Conservation (phyloP, 805 yeast genomes). For the Myxozyma neotropica region DNA sequence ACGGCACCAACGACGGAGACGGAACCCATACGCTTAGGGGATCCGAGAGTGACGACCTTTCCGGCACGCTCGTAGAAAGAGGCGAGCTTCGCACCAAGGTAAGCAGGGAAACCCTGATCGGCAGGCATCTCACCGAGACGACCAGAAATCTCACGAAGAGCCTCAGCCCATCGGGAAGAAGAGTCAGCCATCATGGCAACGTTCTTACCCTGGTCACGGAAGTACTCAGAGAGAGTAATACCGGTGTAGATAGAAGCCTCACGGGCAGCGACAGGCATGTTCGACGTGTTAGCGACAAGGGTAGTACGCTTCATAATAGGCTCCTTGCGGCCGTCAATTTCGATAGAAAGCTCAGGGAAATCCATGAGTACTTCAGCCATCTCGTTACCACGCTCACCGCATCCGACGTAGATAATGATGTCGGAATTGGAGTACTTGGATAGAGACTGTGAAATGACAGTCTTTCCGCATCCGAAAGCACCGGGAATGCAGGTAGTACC, state of each 20-base stretch:
- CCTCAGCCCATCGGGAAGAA: constrained; percentile 99
- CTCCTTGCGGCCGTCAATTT: constrained; percentile 88
- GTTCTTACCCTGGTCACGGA: constrained; percentile 99
- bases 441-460: constrained; percentile 95
- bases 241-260: constrained; percentile 99
- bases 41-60: constrained; percentile 90
- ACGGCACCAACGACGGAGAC: constrained; percentile 99
- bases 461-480: constrained; percentile 99
- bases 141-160: constrained; percentile 99
- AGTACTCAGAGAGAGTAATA: constrained; percentile 96
- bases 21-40: constrained; percentile 94
- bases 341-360: constrained; percentile 96
- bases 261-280: constrained; percentile 99
- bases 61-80: constrained; percentile 99
- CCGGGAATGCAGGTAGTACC: constrained; percentile 99
- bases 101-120: constrained; percentile 99
- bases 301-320: constrained; percentile 99
- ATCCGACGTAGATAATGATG: constrained; percentile 91
- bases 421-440: constrained; percentile 98
- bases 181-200: constrained; percentile 99
- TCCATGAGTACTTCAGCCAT: constrained; percentile 99
- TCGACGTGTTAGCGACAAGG: constrained; percentile 96
- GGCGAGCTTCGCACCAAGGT: constrained; percentile 97
- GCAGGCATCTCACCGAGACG: constrained; percentile 99
- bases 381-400: constrained; percentile 98